Percentiles rank a stretch among this genome's conserved stretches.
phyloP scores from a whole-genome alignment of 371 early-diverging fungal genomes.

The Chytridium lagenaria region DNA sequence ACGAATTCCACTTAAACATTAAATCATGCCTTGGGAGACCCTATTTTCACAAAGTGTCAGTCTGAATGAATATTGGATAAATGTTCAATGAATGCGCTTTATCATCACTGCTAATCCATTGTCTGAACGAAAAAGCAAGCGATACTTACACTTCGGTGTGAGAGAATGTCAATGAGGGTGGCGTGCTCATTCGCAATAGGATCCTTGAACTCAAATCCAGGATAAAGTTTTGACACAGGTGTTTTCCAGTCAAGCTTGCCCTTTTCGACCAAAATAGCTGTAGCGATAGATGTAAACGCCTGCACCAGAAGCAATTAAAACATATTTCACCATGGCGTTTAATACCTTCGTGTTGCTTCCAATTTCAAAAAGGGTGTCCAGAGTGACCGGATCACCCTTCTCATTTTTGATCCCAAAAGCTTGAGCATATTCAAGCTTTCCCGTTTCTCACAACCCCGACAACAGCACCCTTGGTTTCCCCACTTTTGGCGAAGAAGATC shows the following conservation, averaged over 20 bases:
- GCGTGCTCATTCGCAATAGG: conserved; percentile 16
- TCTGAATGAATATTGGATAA: too few species aligned
- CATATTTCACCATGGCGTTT: neutral
- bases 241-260: conserved; percentile 26
- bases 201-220: conserved; percentile 20
- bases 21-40: conserved; percentile 24
- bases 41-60: too few species aligned
- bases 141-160: conserved; percentile 22
- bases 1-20: neutral
- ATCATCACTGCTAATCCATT: too few species aligned
- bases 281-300: conserved; percentile 27
- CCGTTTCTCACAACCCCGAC: conserved; percentile 27
- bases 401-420: conserved; percentile 25
- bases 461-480: conserved; percentile 23
- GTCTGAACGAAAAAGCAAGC: too few species aligned
- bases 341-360: conserved; percentile 29
- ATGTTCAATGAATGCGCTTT: too few species aligned
- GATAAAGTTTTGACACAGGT: conserved; percentile 17
- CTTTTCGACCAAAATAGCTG: conserved; percentile 19
- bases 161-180: conserved; percentile 22
- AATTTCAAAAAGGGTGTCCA: conserved; percentile 23
- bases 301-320: neutral
- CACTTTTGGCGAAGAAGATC: conserved; percentile 21
- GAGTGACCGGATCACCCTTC: conserved; percentile 17
- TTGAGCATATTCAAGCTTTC: conserved; percentile 15